phyloP scores from a whole-genome alignment of 148 eudicot species.

The Suaeda aralocaspica region DNA sequence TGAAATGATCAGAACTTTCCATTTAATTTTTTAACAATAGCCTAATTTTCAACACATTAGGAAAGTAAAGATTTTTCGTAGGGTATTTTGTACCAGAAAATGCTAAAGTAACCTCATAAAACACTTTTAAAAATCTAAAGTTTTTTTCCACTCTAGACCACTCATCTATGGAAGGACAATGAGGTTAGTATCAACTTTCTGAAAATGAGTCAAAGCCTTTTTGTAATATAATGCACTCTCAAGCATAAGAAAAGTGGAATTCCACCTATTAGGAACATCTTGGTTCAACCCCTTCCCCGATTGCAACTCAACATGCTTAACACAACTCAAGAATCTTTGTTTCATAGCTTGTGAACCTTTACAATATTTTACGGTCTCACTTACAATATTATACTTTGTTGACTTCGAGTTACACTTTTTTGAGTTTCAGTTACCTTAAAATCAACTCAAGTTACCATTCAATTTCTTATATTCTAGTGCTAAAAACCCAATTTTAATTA shows the following conservation, averaged over 20 bases:
- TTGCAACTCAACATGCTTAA: background rate
- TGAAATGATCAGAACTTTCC: background rate
- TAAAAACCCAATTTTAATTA: no score
- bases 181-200: background rate
- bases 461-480: no score
- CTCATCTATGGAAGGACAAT: background rate
- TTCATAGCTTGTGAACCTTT: conserved; percentile 9
- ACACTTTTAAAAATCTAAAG: background rate
- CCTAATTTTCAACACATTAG: background rate
- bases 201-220: background rate
- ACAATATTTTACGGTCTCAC: conserved; percentile 11
- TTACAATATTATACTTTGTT: background rate
- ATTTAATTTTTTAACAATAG: no score
- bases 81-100: background rate
- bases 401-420: no score
- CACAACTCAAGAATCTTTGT: background rate
- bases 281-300: background rate
- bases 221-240: background rate
- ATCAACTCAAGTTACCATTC: background rate
- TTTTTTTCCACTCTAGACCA: background rate
- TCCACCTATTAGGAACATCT: conserved; percentile 15
- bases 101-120: background rate
- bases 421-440: no score
- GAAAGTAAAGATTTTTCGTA: background rate
- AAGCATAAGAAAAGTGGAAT: conserved; percentile 8